Percentiles rank a stretch among this genome's conserved stretches.
Conservation (phyloP, 495 filamentous ascomycete species). For the Hypomontagnella monticulosa region DNA sequence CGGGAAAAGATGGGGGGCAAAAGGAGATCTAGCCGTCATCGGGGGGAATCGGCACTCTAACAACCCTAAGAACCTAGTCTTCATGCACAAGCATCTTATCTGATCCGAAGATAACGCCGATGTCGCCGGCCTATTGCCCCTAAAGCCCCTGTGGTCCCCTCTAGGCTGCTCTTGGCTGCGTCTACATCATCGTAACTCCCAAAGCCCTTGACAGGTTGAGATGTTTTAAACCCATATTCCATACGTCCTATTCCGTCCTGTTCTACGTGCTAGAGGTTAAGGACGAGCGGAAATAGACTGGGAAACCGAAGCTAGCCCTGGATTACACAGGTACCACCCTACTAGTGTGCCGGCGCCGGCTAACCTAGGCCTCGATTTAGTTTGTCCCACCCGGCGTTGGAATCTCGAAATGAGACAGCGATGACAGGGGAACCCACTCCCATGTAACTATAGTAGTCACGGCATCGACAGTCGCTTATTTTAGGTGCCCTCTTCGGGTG, state of each 20-base stretch:
- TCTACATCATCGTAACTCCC: conserved; percentile 18
- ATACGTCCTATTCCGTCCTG: conserved; percentile 3
- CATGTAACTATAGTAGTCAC: background rate
- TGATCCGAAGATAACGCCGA: conserved; percentile 63
- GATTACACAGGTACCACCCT: conserved; percentile 8
- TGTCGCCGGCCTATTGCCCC: conserved; percentile 45
- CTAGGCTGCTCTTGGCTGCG: conserved; percentile 25
- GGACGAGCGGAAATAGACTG: conserved; percentile 5
- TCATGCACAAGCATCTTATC: conserved; percentile 57
- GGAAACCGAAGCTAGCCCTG: conserved; percentile 15
- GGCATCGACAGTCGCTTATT: background rate
- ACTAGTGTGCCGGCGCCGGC: conserved; percentile 21
- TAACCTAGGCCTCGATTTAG: conserved; percentile 2
- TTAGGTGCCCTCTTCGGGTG: conserved; percentile 3
- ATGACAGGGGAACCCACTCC: background rate
- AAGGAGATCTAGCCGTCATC: conserved; percentile 32
- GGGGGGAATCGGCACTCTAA: conserved; percentile 21
- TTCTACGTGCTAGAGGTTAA: conserved; percentile 4
- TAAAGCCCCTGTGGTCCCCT: conserved; percentile 7
- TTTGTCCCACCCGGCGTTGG: background rate
- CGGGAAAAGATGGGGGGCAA: conserved; percentile 9
- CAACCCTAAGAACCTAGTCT: conserved; percentile 1
- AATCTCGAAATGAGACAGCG: conserved; percentile 13
- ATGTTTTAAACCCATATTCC: conserved; percentile 6
- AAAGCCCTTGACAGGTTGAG: conserved; percentile 8